These are phyloP conservation scores for Thalassiosira hispida DNA, from an alignment of 352 stramenopile genomes.

Conservation along the genomic window DNA sequence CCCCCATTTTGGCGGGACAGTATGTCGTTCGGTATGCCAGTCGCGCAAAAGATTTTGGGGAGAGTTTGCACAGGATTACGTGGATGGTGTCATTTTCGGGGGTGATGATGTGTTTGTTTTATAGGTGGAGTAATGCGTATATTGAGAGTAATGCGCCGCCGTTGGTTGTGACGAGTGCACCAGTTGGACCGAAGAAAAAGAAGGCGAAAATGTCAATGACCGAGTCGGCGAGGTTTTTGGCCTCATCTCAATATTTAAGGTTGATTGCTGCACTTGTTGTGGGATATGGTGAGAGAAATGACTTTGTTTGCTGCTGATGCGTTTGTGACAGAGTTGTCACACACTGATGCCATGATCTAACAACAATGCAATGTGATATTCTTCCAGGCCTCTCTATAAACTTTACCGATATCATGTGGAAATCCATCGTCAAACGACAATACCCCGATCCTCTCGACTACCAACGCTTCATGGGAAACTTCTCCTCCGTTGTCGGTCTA, in stretches of 20 bases:
- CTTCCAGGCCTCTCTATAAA: conserved; percentile 84
- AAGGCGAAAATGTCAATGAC: conserved; percentile 83
- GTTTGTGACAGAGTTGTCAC: neutral
- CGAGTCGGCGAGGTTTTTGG: conserved; percentile 82
- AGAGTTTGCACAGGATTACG: conserved; percentile 76
- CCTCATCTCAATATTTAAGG: conserved; percentile 84
- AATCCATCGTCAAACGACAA: conserved; percentile 86
- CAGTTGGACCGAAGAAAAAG: conserved; percentile 61
- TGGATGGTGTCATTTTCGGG: conserved; percentile 72
- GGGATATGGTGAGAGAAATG: conserved; percentile 73
- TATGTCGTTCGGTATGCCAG: conserved; percentile 80
- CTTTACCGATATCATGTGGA: conserved; percentile 90
- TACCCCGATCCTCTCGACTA: conserved; percentile 87
- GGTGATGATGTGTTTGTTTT: conserved; percentile 83
- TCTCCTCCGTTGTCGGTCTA: conserved; percentile 82
- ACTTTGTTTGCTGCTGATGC: neutral
- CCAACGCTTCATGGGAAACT: conserved; percentile 88
- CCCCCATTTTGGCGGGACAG: conserved; percentile 78
- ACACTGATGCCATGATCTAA: neutral
- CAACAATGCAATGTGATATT: neutral
- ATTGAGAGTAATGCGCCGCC: conserved; percentile 55
- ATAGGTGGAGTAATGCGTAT: conserved; percentile 68
- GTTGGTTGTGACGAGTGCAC: neutral
- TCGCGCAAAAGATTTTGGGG: conserved; percentile 67
- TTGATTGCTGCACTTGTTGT: conserved; percentile 85